phyloP scores from a whole-genome alignment of 2,329 filamentous ascomycete genomes.

The Alternaria alternata region DNA sequence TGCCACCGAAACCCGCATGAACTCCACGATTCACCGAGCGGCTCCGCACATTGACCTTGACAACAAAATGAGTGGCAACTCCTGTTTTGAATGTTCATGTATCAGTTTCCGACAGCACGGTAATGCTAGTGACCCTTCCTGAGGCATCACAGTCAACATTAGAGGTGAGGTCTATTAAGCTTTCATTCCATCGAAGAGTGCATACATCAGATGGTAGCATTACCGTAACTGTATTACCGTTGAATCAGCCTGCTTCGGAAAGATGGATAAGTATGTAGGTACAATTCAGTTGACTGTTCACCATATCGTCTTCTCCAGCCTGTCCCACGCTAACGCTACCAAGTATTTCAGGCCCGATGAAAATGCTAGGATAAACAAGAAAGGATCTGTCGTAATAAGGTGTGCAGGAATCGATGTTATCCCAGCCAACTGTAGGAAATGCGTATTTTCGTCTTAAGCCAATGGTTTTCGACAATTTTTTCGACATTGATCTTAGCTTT shows the following conservation, averaged over 20 bases:
- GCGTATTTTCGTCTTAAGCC: conserved; percentile 40
- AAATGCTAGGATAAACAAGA: conserved; percentile 46
- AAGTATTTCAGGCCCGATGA: conserved; percentile 25
- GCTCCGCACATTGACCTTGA: conserved; percentile 10
- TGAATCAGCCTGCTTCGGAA: conserved; percentile 23
- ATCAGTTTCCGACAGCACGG: background rate
- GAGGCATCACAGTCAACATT: background rate
- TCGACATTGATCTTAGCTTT: conserved; percentile 42
- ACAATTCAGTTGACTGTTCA: conserved; percentile 30
- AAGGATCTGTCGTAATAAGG: conserved; percentile 32
- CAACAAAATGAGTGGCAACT: background rate
- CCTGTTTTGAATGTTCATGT: background rate
- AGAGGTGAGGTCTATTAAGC: conserved; percentile 19
- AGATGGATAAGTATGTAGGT: conserved; percentile 35
- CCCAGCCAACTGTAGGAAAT: conserved; percentile 36
- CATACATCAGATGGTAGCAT: conserved; percentile 25
- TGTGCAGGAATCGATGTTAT: conserved; percentile 37
- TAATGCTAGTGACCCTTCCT: background rate
- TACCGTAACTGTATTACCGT: conserved; percentile 27
- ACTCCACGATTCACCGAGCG: conserved; percentile 25
- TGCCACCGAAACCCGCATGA: conserved; percentile 21
- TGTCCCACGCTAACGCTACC: conserved; percentile 22
- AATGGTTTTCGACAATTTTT: conserved; percentile 40
- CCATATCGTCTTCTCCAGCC: conserved; percentile 22
- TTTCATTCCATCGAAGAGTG: conserved; percentile 28